Evolutionary conservation across 805 yeast genomes (phyloP).

Genomic region (Saturnispora galanensis): DNA sequence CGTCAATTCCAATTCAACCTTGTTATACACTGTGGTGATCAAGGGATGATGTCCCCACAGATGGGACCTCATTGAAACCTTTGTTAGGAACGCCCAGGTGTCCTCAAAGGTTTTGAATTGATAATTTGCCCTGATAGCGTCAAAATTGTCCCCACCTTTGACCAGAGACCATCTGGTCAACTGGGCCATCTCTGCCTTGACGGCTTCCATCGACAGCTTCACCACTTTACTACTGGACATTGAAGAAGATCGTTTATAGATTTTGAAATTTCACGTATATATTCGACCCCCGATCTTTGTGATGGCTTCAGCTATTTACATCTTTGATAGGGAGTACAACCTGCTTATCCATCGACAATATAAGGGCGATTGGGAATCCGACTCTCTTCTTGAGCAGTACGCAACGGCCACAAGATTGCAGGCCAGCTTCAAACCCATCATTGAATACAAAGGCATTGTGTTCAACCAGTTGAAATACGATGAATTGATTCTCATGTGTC

Average conservation of each 20-base stretch:
- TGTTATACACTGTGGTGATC: conserved; percentile 51
- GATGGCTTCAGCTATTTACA: conserved; percentile 30
- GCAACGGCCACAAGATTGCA: conserved; percentile 13
- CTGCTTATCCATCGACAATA: conserved; percentile 28
- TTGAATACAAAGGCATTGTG: conserved; percentile 39
- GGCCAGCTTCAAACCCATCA: conserved; percentile 17
- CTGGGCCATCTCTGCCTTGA: conserved; percentile 15
- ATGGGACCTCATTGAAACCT: conserved; percentile 49
- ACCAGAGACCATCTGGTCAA: conserved; percentile 10
- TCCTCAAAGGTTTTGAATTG: conserved; percentile 39
- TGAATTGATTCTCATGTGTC: conserved; percentile 34
- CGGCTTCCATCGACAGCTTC: conserved; percentile 19
- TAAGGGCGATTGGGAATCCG: conserved; percentile 23
- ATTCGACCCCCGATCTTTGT: too few relatives aligned
- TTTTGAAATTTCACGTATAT: too few relatives aligned
- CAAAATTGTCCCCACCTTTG: not conserved
- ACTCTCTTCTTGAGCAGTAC: conserved; percentile 23
- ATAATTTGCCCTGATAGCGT: conserved; percentile 28
- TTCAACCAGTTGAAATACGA: conserved; percentile 46
- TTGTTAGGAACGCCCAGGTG: conserved; percentile 59
- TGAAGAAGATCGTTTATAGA: too few relatives aligned
- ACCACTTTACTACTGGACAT: conserved; percentile 25
- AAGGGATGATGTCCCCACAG: conserved; percentile 62
- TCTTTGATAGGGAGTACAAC: conserved; percentile 24
- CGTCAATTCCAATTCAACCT: conserved; percentile 42